A percentile compares a stretch with the other conserved stretches of the same genome.
Evolutionary conservation across 495 filamentous ascomycete genomes (phyloP).

Genomic region (Penicillium coffeae): DNA sequence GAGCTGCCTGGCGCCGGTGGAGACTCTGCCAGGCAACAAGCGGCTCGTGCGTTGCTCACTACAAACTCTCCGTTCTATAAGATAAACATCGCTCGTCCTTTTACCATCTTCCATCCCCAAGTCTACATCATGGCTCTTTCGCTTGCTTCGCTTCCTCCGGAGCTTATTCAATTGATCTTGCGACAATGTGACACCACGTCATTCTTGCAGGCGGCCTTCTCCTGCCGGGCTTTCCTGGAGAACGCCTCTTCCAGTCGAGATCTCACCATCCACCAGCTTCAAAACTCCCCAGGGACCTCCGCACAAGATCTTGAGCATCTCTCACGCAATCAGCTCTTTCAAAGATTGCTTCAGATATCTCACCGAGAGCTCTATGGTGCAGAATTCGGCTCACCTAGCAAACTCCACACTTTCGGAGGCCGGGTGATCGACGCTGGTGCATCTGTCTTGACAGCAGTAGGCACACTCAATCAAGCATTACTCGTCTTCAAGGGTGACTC

Average conservation of each 20-base stretch:
- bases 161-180: slow-evolving; percentile 40
- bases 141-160: slow-evolving; percentile 36
- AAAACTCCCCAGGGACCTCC: slow-evolving; percentile 26
- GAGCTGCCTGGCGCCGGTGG: neutral
- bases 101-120: neutral
- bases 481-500: slow-evolving; percentile 27
- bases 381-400: slow-evolving; percentile 22
- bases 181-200: slow-evolving; percentile 26
- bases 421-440: slow-evolving; percentile 27
- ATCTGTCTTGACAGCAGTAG: slow-evolving; percentile 18
- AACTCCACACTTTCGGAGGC: slow-evolving; percentile 19
- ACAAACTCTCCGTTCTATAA: neutral
- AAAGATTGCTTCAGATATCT: slow-evolving; percentile 19
- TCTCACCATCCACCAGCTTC: slow-evolving; percentile 32
- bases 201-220: slow-evolving; percentile 33
- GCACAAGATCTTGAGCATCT: slow-evolving; percentile 11
- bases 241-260: slow-evolving; percentile 70
- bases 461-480: slow-evolving; percentile 7
- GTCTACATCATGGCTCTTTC: slow-evolving; percentile 8
- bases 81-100: neutral
- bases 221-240: slow-evolving; percentile 62
- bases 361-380: slow-evolving; percentile 31
- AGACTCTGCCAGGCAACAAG: neutral
- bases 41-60: neutral
- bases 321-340: slow-evolving; percentile 25